A percentile compares a stretch with the other conserved stretches of the same genome.
These are phyloP conservation scores for Xylaria longipes DNA, from an alignment of 495 filamentous ascomycete species.

Conservation along the genomic window DNA sequence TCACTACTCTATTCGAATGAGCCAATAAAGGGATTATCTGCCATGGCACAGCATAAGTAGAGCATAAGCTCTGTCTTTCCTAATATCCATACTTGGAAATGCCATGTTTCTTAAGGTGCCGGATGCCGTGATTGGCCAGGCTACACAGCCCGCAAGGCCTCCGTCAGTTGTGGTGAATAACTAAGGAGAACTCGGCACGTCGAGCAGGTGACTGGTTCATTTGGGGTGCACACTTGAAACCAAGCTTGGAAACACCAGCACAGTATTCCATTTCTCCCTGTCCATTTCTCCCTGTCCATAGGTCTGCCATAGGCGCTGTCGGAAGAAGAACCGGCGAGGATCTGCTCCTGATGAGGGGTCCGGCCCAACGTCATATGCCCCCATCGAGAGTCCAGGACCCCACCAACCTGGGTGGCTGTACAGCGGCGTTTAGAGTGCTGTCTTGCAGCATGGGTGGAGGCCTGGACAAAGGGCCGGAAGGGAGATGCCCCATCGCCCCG, in stretches of 20 bases:
- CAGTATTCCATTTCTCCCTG: not conserved
- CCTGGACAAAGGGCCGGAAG: not conserved
- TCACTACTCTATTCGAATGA: not conserved
- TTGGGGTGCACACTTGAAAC: slow-evolving; percentile 13
- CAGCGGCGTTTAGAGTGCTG: not conserved
- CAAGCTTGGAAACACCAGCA: not conserved
- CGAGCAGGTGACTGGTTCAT: slow-evolving; percentile 2
- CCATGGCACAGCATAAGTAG: not conserved
- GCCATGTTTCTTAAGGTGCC: slow-evolving; percentile 2
- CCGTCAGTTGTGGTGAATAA: too few relatives aligned
- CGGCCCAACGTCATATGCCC: slow-evolving; percentile 20
- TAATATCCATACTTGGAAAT: not conserved
- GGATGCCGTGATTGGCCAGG: slow-evolving; percentile 14
- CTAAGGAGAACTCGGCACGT: not conserved
- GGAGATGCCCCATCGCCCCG: slow-evolving; percentile 23
- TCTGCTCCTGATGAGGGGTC: slow-evolving; percentile 19
- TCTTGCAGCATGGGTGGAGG: not conserved
- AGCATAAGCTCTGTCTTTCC: not conserved
- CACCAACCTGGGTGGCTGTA: not conserved
- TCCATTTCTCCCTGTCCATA: too few relatives aligned
- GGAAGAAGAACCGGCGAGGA: slow-evolving; percentile 7
- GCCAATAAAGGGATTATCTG: slow-evolving; percentile 6
- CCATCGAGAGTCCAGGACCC: not conserved
- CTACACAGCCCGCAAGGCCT: not conserved
- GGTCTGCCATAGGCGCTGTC: not conserved